These are phyloP conservation scores for Aphanomyces cochlioides DNA, from an alignment of 352 stramenopile species.

Conservation along the genomic window DNA sequence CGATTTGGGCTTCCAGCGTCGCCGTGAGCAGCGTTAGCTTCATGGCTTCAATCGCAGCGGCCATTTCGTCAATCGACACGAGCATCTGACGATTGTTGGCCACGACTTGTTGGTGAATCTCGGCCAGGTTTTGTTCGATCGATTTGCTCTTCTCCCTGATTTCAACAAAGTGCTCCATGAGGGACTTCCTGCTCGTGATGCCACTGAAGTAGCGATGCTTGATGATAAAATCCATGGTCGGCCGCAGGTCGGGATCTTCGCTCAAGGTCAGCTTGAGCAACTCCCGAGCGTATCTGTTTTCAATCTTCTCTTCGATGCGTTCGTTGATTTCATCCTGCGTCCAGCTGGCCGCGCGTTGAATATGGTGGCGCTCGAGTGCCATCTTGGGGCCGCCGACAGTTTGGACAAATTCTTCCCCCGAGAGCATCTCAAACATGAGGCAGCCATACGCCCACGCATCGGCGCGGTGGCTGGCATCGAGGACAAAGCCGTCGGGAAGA, in stretches of 20 bases:
- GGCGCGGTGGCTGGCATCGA: neutral
- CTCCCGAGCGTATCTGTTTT: neutral
- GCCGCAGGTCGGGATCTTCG: neutral
- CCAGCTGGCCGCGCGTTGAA: constrained; percentile 2
- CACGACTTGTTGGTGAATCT: neutral
- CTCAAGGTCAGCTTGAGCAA: neutral
- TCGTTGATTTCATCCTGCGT: neutral
- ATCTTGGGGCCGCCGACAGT: neutral
- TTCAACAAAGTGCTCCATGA: neutral
- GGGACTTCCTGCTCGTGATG: neutral
- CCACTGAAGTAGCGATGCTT: neutral
- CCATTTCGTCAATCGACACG: neutral
- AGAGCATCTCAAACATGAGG: constrained; percentile 4
- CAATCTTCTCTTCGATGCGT: neutral
- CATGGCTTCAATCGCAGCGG: neutral
- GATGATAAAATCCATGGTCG: neutral
- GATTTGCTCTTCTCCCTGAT: neutral
- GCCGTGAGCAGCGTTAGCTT: neutral
- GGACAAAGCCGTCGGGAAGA: neutral
- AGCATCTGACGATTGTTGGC: neutral
- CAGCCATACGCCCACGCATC: constrained; percentile 11
- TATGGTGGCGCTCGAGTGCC: neutral
- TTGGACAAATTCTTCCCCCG: constrained; percentile 4
- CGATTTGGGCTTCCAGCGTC: neutral
- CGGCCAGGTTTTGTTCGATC: neutral